Evolutionary conservation across 2,329 filamentous ascomycete species (phyloP), one percentile per base, ranked within the genome.

Genomic region (Monilinia aucupariae): DNA sequence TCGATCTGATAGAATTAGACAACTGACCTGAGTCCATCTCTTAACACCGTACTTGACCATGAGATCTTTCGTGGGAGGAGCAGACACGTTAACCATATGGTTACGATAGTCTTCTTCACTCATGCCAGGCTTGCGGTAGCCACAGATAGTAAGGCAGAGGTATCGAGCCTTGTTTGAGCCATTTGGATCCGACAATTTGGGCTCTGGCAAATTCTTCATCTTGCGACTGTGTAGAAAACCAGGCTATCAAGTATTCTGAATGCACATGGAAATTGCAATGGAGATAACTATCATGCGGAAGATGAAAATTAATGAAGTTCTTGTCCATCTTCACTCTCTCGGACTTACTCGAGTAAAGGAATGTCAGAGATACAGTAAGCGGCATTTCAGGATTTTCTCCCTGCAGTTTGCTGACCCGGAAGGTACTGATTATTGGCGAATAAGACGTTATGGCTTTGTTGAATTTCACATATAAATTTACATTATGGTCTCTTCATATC

Each of bases 21-120:
- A 15, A 60, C 68, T 68, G 59, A 79, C 78, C 72, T 73, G 68
- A 0, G 78, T 81, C 78, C 78, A 82, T 59, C 78, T 66, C 63
- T 74, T 75, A 12, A 82, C 70, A 0, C 79, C 79, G 62, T 81
- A 80, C 64, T 81, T 79, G 1, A 75, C 77, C 78, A 82, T 80
- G 2, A 82, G 72, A 17, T 74, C 76, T 59, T 78, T 77, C 4
- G 76, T 78, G 72, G 82, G 71, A 0, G 79, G 79, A 0, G 78
- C 80, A 0, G 75, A 78, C 1, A 80, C 69, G 3, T 81, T 73
- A 1, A 69, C 71, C 80, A 82, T 82, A 66, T 82, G 76, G 62
- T 77, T 61, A 3, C 75, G 69, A 64, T 82, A 82, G 20, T 73
- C 79, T 48, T 79, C 77, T 62, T 81, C 78, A 66, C 73, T 79